Percentiles rank a stretch among this genome's conserved stretches.
Evolutionary conservation across 306 rosid genomes (phyloP).

Genomic region (Lathyrus sativus): DNA sequence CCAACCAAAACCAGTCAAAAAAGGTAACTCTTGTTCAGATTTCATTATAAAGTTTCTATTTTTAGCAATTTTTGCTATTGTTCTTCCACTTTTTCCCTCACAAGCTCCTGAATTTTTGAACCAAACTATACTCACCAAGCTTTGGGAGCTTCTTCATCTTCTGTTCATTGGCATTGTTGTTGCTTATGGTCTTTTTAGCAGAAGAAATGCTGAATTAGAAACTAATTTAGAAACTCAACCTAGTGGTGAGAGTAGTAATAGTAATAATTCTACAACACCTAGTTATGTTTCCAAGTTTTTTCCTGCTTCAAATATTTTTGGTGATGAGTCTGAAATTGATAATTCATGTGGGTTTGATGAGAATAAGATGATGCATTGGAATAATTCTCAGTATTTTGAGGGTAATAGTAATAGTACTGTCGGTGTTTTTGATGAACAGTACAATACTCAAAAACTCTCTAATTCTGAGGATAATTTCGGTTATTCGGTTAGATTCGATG

Average conservation of each 20-base stretch:
- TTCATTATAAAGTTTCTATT: constrained; percentile 59
- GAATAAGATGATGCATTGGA: constrained; percentile 47
- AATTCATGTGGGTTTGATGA: constrained; percentile 54
- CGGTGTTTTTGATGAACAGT: constrained; percentile 56
- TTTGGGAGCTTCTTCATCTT: constrained; percentile 86
- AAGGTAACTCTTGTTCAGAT: constrained; percentile 56
- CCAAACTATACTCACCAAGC: constrained; percentile 58
- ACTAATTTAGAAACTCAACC: constrained; percentile 42
- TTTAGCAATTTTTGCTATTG: constrained; percentile 45
- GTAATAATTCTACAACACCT: constrained; percentile 32
- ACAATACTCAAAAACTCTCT: constrained; percentile 44
- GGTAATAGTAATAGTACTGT: constrained; percentile 38
- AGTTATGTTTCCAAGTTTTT: constrained; percentile 68
- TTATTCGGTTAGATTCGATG: constrained; percentile 44
- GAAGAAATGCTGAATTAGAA: constrained; percentile 61
- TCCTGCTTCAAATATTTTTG: constrained; percentile 56
- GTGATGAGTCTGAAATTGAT: constrained; percentile 53
- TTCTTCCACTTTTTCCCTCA: constrained; percentile 78
- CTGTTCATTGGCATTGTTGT: constrained; percentile 83
- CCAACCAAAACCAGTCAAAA: constrained; percentile 46
- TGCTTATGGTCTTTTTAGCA: constrained; percentile 77
- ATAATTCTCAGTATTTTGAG: constrained; percentile 45
- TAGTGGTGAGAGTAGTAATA: constrained; percentile 39
- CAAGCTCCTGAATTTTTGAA: constrained; percentile 84
- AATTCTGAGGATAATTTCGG: constrained; percentile 36